Conservation (phyloP, 177 flowering plant species). For the Vitis hybrid region DNA sequence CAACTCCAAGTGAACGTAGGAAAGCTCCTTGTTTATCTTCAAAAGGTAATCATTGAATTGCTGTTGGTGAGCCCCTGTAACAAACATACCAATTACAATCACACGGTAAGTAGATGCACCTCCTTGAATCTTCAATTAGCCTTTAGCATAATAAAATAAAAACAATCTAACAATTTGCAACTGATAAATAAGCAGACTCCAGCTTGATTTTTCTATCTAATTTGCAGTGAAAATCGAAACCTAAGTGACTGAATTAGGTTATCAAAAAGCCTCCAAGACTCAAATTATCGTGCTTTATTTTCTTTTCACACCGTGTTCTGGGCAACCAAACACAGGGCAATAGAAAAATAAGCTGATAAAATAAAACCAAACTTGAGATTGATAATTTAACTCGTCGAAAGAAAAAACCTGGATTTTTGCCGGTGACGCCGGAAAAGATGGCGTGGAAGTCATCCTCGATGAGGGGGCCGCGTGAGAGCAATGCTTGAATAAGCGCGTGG, state of each 20-base stretch:
- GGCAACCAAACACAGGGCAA: too few relatives aligned
- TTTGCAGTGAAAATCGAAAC: too few relatives aligned
- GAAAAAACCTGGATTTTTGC: constrained; percentile 53
- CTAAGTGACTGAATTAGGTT: too few relatives aligned
- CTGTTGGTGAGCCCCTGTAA: constrained; percentile 40
- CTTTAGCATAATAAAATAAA: not conserved
- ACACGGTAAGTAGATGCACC: not conserved
- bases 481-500: constrained; percentile 76
- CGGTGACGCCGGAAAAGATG: constrained; percentile 60
- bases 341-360: too few relatives aligned
- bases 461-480: constrained; percentile 84
- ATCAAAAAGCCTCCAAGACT: too few relatives aligned
- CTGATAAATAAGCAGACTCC: too few relatives aligned
- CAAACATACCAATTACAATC: not conserved
- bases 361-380: too few relatives aligned
- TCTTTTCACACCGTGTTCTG: too few relatives aligned
- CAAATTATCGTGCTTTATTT: too few relatives aligned
- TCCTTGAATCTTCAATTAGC: not conserved
- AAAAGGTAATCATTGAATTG: constrained; percentile 63
- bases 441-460: constrained; percentile 52
- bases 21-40: constrained; percentile 75
- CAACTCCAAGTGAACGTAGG: constrained; percentile 77
- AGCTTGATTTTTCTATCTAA: too few relatives aligned
- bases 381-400: too few relatives aligned
- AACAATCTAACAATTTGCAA: not conserved